A percentile compares a stretch with the other conserved stretches of the same genome.
These are phyloP conservation scores for Volvariella surrecta DNA, from an alignment of 1,284 basidiomycete genomes.

Conservation along the genomic window DNA sequence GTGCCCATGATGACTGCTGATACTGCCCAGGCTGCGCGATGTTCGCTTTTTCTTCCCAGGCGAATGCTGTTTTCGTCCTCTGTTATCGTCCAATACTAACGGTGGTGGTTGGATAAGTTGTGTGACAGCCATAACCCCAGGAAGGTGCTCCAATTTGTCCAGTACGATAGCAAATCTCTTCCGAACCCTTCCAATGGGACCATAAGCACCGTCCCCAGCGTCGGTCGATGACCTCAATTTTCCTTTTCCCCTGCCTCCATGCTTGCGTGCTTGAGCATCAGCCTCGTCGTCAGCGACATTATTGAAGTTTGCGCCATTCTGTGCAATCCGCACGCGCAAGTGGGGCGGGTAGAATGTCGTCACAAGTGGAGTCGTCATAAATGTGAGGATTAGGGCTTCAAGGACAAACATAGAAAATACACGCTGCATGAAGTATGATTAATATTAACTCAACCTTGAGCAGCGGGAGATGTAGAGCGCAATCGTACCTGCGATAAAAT, in stretches of 20 bases:
- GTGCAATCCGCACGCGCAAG: conserved; percentile 38
- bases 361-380: conserved; percentile 85
- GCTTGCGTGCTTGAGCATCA: conserved; percentile 9
- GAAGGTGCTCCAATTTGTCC: conserved; percentile 86
- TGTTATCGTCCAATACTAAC: conserved; percentile 2
- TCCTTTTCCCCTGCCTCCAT: neutral
- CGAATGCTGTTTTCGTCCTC: conserved; percentile 1
- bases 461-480: conserved; percentile 8
- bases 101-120: conserved; percentile 47
- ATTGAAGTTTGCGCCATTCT: conserved; percentile 36
- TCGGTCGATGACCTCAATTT: neutral
- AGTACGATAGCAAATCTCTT: conserved; percentile 76
- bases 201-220: neutral
- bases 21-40: neutral
- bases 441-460: neutral
- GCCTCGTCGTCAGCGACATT: conserved; percentile 30
- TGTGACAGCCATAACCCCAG: conserved; percentile 62
- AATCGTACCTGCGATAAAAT: conserved; percentile 59
- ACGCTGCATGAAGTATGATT: conserved; percentile 20
- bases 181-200: conserved; percentile 26
- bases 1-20: neutral
- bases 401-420: conserved; percentile 91
- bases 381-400: conserved; percentile 80
- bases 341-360: conserved; percentile 70
- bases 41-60: conserved; percentile 8